Base-by-base conservation (phyloP, 371 early-diverging fungal species). In the Apophysomyces ossiformis region DNA sequence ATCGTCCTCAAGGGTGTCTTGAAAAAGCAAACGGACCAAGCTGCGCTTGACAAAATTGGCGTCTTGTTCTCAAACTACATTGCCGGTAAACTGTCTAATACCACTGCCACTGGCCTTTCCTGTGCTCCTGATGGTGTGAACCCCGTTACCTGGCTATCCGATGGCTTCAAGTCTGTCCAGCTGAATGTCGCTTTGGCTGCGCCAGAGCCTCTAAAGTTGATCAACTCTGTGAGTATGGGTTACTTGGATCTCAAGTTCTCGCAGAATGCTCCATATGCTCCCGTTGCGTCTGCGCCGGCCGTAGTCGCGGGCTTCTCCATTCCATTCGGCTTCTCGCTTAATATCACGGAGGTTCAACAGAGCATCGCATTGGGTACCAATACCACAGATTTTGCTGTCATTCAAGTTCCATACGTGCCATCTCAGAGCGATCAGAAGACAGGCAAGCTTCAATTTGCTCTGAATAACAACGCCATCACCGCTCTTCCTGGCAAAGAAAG, bases 301-400 rank as follows among this genome's bases (percentile, higher is more conserved):
- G 84, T 87, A 8, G 63, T 75, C 21, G 84, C 85, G 38, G 79
- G 77, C 57, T 82, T 80, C 64, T 44, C 58, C 0, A 76, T 85
- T 46, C 87, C 87, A 6, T 85, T 85, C 66, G 84, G 85, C 60
- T 87, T 87, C 63, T 65, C 73, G 39, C 69, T 85, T 64, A 79
- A 78, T 41, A 74, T 85, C 45, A 78, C 76, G 15, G 72, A 82
- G 46, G 81, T 83, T 12, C 61, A 80, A 35, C 81, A 84, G 62
- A 68, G 77, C 44, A 74, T 85, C 39, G 64, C 76, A 9, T 44
- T 87, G 32, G 75, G 69, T 58, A 78, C 80, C 26, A 74, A 76
- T 26, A 58, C 61, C 7, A 73, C 78, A 13, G 47, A 75, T 11
- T 81, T 87, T 68, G 83, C 87, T 46, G 65, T 59, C 41, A 54